These are phyloP conservation scores for Acanthamoeba castellanii DNA, from an alignment of 208 protist species.

Conservation along the genomic window DNA sequence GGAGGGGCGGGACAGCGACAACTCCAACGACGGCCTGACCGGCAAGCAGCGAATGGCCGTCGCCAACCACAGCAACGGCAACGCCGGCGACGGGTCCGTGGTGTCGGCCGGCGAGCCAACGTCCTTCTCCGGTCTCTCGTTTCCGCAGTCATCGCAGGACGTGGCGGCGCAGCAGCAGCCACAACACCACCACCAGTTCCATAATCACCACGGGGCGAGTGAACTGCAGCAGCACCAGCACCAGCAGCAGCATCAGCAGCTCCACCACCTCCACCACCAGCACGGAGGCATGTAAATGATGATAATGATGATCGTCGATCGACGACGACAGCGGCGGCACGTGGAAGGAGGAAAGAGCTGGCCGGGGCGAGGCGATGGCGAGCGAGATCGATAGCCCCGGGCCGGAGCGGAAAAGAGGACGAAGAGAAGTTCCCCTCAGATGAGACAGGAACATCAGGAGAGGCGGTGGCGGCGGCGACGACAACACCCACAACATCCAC, in stretches of 20 bases:
- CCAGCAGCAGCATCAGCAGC: neutral
- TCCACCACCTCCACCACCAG: neutral
- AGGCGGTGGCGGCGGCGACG: too few species aligned
- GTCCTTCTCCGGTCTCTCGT: neutral
- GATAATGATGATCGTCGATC: neutral
- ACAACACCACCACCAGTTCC: neutral
- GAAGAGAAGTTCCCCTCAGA: neutral
- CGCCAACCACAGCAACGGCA: neutral
- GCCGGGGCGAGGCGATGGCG: neutral
- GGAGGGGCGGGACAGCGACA: slow-evolving; percentile 47
- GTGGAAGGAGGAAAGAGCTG: too few species aligned
- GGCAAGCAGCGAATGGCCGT: neutral
- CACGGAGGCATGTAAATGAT: neutral
- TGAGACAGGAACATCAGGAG: neutral
- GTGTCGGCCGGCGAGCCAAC: neutral
- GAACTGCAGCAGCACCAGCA: neutral
- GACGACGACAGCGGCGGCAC: neutral
- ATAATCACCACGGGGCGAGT: neutral
- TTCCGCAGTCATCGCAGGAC: neutral
- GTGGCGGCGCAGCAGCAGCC: neutral
- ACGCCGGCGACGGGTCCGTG: neutral
- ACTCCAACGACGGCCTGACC: slow-evolving; percentile 12
- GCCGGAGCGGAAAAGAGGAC: neutral
- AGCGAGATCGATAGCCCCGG: neutral
- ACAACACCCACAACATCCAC: too few species aligned